Evolutionary conservation across 352 stramenopile genomes (phyloP), one percentile per base, ranked within the genome.

Genomic region (Phytopythium boreale): DNA sequence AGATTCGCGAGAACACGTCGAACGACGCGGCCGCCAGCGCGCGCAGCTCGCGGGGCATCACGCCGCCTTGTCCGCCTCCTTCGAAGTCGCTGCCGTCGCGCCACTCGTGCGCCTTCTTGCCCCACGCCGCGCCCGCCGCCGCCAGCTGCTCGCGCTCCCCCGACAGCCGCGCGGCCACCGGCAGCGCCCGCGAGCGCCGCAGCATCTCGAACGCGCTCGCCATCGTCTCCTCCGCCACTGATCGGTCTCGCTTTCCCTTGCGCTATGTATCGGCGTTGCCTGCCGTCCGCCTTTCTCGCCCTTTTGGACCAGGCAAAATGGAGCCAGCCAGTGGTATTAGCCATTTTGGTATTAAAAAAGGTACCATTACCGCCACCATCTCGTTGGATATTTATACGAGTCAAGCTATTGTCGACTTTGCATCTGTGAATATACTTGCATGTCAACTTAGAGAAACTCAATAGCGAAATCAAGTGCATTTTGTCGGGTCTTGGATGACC

Each of bases 1-100:
- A 46, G 7, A 77, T 58, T 8, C 74, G 72, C 44, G 70, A 71
- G 63, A 83, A 92, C 37, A 87, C 76, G 50, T 88, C 80, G 52
- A 82, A 86, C 1, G 83, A 92, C 26, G 80, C 67, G 6, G 79
- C 79, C 34, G 85, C 77, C 52, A 92, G 68, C 55, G 69, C 72
- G 37, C 76, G 77, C 31, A 92, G 69, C 65, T 90, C 83, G 22
- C 71, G 70, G 14, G 71, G 73, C 77, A 92, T 86, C 22, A 61
- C 63, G 37, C 39, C 37, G 51, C 49, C 44, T 29, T 12, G 8
- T 4, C 12, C 44, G 26, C 12, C 46, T 52, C 46, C 46, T 8
- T 26, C 22, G 9, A 37, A 20, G 56, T 55, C 24, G 58, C 61
- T 37, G 27, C 57, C 61, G 7, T 66, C 51, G 27, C 71, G 64